These are phyloP conservation scores for Monosporascus sp. DNA, from an alignment of 2,329 filamentous ascomycete species.

Conservation along the genomic window DNA sequence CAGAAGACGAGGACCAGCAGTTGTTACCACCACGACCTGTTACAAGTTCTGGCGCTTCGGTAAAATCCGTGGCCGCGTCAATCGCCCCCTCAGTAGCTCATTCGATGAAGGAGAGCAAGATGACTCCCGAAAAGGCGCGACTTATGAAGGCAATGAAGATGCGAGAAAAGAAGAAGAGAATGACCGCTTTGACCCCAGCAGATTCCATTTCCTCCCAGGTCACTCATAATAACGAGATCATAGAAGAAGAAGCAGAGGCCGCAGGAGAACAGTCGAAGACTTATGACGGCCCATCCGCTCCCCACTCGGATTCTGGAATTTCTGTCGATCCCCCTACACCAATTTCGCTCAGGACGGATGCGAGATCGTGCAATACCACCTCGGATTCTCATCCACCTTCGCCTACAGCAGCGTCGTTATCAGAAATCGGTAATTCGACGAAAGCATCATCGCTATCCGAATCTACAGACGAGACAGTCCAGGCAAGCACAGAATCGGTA, in stretches of 20 bases:
- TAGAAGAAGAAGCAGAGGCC: constrained; percentile 17
- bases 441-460: constrained; percentile 60
- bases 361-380: constrained; percentile 40
- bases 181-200: constrained; percentile 23
- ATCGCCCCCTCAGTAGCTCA: constrained; percentile 32
- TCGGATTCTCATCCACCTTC: constrained; percentile 55
- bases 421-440: constrained; percentile 54
- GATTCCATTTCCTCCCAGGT: constrained; percentile 18
- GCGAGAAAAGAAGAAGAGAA: constrained; percentile 69
- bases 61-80: constrained; percentile 36
- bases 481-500: constrained; percentile 30
- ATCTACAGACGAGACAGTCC: constrained; percentile 54
- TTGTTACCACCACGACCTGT: constrained; percentile 32
- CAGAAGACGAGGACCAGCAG: constrained; percentile 26
- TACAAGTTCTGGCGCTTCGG: constrained; percentile 40
- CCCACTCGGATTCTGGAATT: constrained; percentile 50
- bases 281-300: constrained; percentile 28
- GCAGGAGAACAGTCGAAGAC: constrained; percentile 18
- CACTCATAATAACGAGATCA: constrained; percentile 14
- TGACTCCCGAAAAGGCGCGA: constrained; percentile 84
- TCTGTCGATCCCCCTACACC: constrained; percentile 43
- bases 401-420: constrained; percentile 43
- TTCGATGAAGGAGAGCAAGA: constrained; percentile 39
- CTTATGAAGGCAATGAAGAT: constrained; percentile 93
- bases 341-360: constrained; percentile 32